Evolutionary conservation across 768 basidiomycete genomes (phyloP), one percentile per base, ranked within the genome.

Genomic region (Chiua virens): DNA sequence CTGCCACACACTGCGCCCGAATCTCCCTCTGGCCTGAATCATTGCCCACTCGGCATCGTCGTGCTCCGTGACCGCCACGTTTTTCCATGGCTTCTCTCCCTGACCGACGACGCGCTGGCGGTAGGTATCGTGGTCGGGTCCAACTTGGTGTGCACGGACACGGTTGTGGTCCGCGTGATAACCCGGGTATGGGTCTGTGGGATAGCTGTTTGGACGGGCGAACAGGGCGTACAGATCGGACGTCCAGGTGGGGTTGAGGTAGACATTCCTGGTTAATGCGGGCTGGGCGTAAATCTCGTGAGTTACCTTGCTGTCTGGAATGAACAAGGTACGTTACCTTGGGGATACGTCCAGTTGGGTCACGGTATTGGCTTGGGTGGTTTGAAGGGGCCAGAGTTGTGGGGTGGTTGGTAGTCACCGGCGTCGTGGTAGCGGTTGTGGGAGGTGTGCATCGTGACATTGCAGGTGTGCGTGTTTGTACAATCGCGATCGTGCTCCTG

Each of bases 201-300:
- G 36, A 59, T n/a, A 57, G 30, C 57, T 55, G 17, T 54, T 11
- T 14, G 55, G 54, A 3, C 57, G 25, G 25, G 5, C 25, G n/a
- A n/a, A n/a, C n/a, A n/a, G n/a, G 25, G 5, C 25, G 8, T 27
- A 27, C 25, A 8, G 25, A 27, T 27, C 48, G 0, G 53, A 25
- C 42, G 18, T 61, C 76, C 80, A 23, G 64, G 73, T 23, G 57
- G 58, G 32, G 55, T 74, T 45, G 65, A 73, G 27, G 75, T 80
- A 58, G 76, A 83, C 64, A 81, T 85, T 65, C 0, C 17, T 22
- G 32, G 52, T 37, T 15, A 10, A 27, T 14, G 5, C 21, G 21
- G 38, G 28, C 51, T 57, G n/a, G n/a, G n/a, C n/a, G 22, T 1
- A 3, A 15, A 6, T 42, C 20, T 18, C 8, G n/a, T n/a, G n/a